Evolutionary conservation across 2,329 filamentous ascomycete genomes (phyloP), one percentile per base, ranked within the genome.

Genomic region (Stagonosporopsis cucurbitacearum): DNA sequence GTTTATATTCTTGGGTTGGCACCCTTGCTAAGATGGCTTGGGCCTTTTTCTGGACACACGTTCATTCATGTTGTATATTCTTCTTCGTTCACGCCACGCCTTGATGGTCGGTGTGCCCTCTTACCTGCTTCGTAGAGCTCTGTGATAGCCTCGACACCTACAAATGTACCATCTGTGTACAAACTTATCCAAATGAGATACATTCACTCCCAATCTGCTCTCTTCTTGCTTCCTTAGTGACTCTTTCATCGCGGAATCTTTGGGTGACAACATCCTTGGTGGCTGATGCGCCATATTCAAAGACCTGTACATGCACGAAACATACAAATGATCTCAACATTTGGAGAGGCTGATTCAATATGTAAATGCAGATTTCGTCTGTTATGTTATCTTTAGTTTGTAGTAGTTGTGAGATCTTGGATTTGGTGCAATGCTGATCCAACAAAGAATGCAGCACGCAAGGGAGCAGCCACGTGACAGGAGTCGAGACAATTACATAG

Each of bases 1-100:
- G 40, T 40, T 59, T 68, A 62, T 59, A 67, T 30, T 37, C 47
- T 41, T 41, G 53, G 41, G 47, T 46, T 33, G 25, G 45, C 28
- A 36, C 53, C 46, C 46, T 50, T 46, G 53, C 46, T 41, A 23
- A 7, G 15, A 36, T 20, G n/a, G 53, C 47, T 46, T 42, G 53
- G 53, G 53, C 30, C 44, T 57, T 30, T 33, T 39, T 48, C 13
- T 30, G 44, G 26, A 53, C 39, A 36, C 22, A 30, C 49, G 48
- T 53, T 49, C 44, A 45, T 22, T 48, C 30, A 40, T 57, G 48
- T 52, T 49, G 26, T 32, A 57, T 41, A 57, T 53, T 49, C 49
- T 57, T 57, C 39, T 57, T 57, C 54, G 15, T 57, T 57, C 54
- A 57, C 22, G 26, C 48, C 9, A 12, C 9, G 49, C 49, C 54